These are phyloP conservation scores for Boletus huronensis DNA, from an alignment of 768 basidiomycete genomes.

Conservation along the genomic window DNA sequence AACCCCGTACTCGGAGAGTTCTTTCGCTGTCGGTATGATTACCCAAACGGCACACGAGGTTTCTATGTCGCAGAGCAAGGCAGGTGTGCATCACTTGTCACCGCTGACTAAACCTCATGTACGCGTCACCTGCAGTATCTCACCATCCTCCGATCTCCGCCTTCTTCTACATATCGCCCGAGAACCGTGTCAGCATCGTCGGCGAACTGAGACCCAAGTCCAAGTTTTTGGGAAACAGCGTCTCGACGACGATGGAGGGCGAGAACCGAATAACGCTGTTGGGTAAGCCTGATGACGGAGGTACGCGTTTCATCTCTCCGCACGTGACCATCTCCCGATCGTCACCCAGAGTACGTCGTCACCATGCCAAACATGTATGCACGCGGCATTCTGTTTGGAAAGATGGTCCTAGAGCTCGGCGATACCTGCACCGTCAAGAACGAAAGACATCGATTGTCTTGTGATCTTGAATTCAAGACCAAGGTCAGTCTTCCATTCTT, in stretches of 20 bases:
- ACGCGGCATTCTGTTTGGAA: constrained; percentile 81
- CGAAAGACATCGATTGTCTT: constrained; percentile 65
- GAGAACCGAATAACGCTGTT: constrained; percentile 85
- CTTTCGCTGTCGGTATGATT: constrained; percentile 94
- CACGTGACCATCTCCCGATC: constrained; percentile 6
- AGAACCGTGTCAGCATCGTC: constrained; percentile 79
- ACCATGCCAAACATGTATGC: constrained; percentile 99
- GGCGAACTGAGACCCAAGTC: constrained; percentile 96
- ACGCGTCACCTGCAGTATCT: constrained; percentile 56
- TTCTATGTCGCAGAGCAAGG: constrained; percentile 98
- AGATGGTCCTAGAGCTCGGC: constrained; percentile 95
- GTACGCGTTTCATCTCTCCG: constrained; percentile 42
- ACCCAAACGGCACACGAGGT: constrained; percentile 85
- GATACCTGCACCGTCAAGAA: constrained; percentile 85
- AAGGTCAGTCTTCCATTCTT: constrained; percentile 53
- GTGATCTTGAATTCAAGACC: constrained; percentile 96
- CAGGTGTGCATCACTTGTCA: constrained; percentile 23
- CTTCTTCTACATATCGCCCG: constrained; percentile 94
- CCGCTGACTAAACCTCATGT: constrained; percentile 5
- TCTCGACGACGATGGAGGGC: constrained; percentile 94
- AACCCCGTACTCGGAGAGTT: constrained; percentile 98
- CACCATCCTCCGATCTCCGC: constrained; percentile 94
- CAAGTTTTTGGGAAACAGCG: constrained; percentile 95
- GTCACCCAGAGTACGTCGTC: constrained; percentile 67
- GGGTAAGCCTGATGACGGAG: constrained; percentile 81